Conservation (phyloP, 345 rosid genomes). For the Carallia pectinifolia region DNA sequence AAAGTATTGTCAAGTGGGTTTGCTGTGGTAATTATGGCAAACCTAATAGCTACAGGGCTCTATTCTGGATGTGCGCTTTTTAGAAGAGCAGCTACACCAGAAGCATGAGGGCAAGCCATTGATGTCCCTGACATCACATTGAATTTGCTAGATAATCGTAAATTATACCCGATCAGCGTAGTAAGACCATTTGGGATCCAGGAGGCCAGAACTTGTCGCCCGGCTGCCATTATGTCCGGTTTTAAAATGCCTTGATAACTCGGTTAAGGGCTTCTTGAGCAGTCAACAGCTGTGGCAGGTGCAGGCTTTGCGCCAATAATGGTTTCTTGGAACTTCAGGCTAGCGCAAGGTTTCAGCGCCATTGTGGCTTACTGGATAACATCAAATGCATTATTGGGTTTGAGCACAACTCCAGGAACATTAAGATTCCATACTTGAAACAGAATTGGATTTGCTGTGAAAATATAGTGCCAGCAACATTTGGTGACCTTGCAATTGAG, state of each 20-base stretch:
- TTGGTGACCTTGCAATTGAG: slow-evolving; percentile 8
- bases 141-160: slow-evolving; percentile 28
- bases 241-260: slow-evolving; percentile 48
- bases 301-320: slow-evolving; percentile 31
- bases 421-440: too few relatives aligned
- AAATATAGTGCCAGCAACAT: slow-evolving; percentile 33
- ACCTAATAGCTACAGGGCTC: slow-evolving; percentile 54
- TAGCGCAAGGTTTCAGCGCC: slow-evolving; percentile 5
- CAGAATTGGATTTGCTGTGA: slow-evolving; percentile 18
- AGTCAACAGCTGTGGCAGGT: slow-evolving; percentile 38
- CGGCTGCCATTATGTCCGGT: slow-evolving; percentile 61
- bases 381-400: slow-evolving; percentile 10
- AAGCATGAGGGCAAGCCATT: slow-evolving; percentile 58
- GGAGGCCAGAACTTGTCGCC: slow-evolving; percentile 44
- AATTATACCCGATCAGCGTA: slow-evolving; percentile 6
- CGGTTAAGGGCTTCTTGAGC: slow-evolving; percentile 52
- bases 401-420: slow-evolving; percentile 13
- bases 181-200: slow-evolving; percentile 30
- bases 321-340: slow-evolving; percentile 42
- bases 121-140: slow-evolving; percentile 54
- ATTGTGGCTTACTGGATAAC: slow-evolving; percentile 17
- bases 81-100: slow-evolving; percentile 53
- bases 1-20: slow-evolving; percentile 34
- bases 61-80: slow-evolving; percentile 49
- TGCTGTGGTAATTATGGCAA: slow-evolving; percentile 55